phyloP scores from a whole-genome alignment of 169 alveolate species.

The Plasmodium ovale region DNA sequence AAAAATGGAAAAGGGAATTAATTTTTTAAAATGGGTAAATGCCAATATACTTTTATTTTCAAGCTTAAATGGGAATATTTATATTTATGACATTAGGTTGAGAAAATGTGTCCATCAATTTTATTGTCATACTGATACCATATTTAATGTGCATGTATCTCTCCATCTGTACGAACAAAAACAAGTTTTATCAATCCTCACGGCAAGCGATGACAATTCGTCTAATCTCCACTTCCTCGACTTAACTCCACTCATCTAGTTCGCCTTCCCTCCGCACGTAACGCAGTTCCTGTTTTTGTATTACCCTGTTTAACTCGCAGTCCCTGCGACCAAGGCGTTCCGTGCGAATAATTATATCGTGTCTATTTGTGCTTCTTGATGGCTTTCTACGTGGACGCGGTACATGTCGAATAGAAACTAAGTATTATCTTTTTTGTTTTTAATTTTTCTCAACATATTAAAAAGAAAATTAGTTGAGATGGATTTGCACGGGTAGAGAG shows the following conservation, averaged over 20 bases:
- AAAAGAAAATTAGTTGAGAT: no score
- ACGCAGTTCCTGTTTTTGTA: no score
- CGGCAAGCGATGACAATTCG: constrained; percentile 70
- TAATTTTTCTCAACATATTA: neutral
- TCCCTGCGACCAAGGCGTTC: no score
- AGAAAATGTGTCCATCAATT: constrained; percentile 69
- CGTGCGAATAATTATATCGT: no score
- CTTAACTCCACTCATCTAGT: constrained; percentile 11
- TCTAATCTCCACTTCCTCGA: constrained; percentile 59
- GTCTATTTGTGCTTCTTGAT: no score
- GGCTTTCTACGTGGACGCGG: no score
- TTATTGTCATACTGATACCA: constrained; percentile 61
- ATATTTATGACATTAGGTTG: constrained; percentile 53
- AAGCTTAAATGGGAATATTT: constrained; percentile 69
- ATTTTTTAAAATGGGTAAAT: constrained; percentile 58
- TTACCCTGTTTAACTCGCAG: no score
- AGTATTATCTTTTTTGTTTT: no score
- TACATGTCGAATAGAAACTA: no score
- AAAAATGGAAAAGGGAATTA: constrained; percentile 60
- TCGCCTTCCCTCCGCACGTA: no score
- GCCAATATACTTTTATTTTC: constrained; percentile 53
- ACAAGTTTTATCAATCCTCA: constrained; percentile 34
- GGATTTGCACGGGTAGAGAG: neutral
- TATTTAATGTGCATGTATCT: constrained; percentile 53
- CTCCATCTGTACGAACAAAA: constrained; percentile 52